Evolutionary conservation across 2,329 filamentous ascomycete genomes (phyloP).

Genomic region (Capronia coronata): DNA sequence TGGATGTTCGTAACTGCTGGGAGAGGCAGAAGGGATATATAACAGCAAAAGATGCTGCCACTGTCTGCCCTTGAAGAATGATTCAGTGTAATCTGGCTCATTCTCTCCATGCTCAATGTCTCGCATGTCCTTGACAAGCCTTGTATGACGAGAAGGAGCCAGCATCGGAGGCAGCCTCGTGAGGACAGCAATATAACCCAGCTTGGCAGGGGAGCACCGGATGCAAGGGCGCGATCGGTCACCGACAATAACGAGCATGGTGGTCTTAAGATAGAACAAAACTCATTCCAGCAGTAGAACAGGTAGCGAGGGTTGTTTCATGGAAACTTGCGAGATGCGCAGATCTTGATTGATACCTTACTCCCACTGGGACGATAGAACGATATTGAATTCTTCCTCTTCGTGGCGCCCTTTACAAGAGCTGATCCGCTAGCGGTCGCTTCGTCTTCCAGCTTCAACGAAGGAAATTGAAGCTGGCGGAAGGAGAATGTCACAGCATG

Average conservation of each 20-base stretch:
- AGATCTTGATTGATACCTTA: neutral
- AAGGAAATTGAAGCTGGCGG: neutral
- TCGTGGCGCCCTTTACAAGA: slow-evolving; percentile 5
- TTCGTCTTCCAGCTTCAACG: neutral
- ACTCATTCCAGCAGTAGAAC: slow-evolving; percentile 6
- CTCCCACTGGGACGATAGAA: neutral
- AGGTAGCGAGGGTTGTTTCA: slow-evolving; percentile 11
- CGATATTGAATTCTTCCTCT: slow-evolving; percentile 9
- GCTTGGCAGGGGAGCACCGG: slow-evolving; percentile 9
- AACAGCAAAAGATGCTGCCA: neutral
- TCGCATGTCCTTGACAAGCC: slow-evolving; percentile 8
- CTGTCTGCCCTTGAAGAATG: slow-evolving; percentile 3
- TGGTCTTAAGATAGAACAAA: slow-evolving; percentile 8
- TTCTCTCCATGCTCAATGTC: slow-evolving; percentile 10
- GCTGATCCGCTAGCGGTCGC: neutral
- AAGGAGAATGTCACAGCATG: no score
- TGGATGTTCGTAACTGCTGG: neutral
- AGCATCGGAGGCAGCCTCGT: slow-evolving; percentile 1
- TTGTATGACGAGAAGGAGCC: slow-evolving; percentile 3
- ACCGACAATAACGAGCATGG: slow-evolving; percentile 4
- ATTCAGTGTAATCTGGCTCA: slow-evolving; percentile 17
- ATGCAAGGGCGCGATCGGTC: slow-evolving; percentile 18
- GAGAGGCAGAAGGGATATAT: slow-evolving; percentile 11
- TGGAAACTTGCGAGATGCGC: neutral
- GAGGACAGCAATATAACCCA: neutral